Conservation (phyloP, 257 asterid genomes). For the Gynochthodes officinalis region DNA sequence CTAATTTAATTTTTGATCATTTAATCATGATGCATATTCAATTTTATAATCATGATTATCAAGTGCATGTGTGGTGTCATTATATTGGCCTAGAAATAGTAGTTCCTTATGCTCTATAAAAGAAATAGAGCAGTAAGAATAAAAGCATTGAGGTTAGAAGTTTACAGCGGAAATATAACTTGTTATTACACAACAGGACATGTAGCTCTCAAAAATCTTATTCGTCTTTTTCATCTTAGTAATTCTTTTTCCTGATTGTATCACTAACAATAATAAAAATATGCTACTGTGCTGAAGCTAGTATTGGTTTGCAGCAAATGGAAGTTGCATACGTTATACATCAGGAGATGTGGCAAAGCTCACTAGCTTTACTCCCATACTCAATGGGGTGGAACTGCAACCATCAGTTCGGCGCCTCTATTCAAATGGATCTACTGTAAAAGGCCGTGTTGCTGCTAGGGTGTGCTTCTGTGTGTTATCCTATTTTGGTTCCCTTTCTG, state of each 20-base stretch:
- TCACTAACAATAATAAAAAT: neutral
- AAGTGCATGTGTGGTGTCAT: neutral
- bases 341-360: slow-evolving; percentile 62
- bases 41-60: neutral
- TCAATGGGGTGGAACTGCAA: slow-evolving; percentile 44
- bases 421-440: slow-evolving; percentile 41
- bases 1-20: neutral
- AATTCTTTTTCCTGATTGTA: neutral
- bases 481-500: slow-evolving; percentile 16
- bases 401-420: slow-evolving; percentile 43
- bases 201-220: neutral
- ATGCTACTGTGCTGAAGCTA: slow-evolving; percentile 3
- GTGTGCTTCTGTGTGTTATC: slow-evolving; percentile 37
- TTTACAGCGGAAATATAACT: neutral
- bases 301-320: slow-evolving; percentile 45
- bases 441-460: slow-evolving; percentile 41
- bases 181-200: neutral
- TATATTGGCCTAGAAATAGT: neutral
- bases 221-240: slow-evolving; percentile 1
- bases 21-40: neutral
- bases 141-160: neutral
- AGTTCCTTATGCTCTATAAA: neutral
- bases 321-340: slow-evolving; percentile 56
- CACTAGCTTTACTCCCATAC: slow-evolving; percentile 47
- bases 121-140: neutral